Evolutionary conservation across 495 filamentous ascomycete genomes (phyloP).

Genomic region (Xylaria nigripes): DNA sequence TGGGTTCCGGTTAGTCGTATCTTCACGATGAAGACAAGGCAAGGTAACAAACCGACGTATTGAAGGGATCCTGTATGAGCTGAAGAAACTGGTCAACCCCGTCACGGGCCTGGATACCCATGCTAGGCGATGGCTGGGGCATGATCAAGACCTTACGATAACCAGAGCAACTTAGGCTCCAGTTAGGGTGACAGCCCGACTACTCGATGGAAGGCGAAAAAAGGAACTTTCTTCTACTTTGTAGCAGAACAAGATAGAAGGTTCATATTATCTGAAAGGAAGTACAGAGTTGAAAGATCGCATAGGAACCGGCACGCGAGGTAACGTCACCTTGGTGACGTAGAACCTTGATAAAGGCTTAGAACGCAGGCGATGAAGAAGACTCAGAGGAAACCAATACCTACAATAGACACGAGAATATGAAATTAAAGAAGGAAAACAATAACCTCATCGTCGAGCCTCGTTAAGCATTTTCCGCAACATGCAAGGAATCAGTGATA

Average conservation of each 20-base stretch:
- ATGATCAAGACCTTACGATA: neutral
- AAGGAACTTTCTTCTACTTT: neutral
- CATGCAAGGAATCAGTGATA: too few relatives aligned
- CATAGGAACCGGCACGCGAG: neutral
- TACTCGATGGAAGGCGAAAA: neutral
- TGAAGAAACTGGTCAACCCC: conserved; percentile 24
- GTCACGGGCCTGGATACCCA: neutral
- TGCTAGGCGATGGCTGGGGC: neutral
- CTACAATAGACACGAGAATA: neutral
- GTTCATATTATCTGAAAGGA: neutral
- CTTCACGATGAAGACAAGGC: neutral
- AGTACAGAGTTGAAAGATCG: neutral
- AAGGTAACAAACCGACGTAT: conserved; percentile 22
- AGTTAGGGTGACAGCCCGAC: neutral
- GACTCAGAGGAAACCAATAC: neutral
- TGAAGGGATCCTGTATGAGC: conserved; percentile 39
- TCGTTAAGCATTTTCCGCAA: too few relatives aligned
- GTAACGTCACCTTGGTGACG: neutral
- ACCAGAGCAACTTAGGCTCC: neutral
- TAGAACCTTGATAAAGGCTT: conserved; percentile 5
- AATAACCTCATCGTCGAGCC: neutral
- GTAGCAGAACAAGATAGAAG: neutral
- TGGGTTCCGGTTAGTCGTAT: conserved; percentile 1
- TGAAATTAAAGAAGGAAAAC: neutral
- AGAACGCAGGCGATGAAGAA: neutral